Conservation (phyloP, 164 flowering plant species). For the Magnolia officinalis region DNA sequence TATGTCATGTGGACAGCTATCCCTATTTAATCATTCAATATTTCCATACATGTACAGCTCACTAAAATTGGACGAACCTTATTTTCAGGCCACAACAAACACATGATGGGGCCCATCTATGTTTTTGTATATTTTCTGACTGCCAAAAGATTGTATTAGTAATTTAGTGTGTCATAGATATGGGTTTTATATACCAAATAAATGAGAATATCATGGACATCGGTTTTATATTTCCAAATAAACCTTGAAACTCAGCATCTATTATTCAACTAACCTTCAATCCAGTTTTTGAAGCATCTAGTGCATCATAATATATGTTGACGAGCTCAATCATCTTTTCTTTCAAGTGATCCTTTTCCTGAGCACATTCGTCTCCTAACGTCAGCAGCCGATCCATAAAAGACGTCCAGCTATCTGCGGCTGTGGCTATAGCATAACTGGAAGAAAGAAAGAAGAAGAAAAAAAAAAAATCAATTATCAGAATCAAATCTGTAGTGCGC, state of each 20-base stretch:
- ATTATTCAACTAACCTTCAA: slow-evolving; percentile 36
- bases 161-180: no score
- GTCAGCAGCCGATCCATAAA: slow-evolving; percentile 74
- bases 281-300: slow-evolving; percentile 84
- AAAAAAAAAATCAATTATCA: neutral
- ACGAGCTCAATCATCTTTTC: slow-evolving; percentile 44
- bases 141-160: no score
- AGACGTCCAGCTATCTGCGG: slow-evolving; percentile 73
- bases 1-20: no score
- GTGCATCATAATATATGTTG: slow-evolving; percentile 74
- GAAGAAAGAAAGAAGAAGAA: slow-evolving; percentile 6
- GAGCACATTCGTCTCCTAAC: slow-evolving; percentile 31
- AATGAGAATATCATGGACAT: no score
- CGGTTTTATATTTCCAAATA: no score
- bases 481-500: neutral
- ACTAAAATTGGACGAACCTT: no score
- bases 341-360: slow-evolving; percentile 34
- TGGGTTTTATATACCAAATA: no score
- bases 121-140: no score
- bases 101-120: no score
- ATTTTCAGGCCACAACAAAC: no score
- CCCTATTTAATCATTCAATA: no score
- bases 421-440: slow-evolving; percentile 47
- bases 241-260: neutral
- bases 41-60: no score